Evolutionary conservation across 768 basidiomycete species (phyloP), one percentile per base, ranked within the genome.

Genomic region (Tricholoma furcatifolium): DNA sequence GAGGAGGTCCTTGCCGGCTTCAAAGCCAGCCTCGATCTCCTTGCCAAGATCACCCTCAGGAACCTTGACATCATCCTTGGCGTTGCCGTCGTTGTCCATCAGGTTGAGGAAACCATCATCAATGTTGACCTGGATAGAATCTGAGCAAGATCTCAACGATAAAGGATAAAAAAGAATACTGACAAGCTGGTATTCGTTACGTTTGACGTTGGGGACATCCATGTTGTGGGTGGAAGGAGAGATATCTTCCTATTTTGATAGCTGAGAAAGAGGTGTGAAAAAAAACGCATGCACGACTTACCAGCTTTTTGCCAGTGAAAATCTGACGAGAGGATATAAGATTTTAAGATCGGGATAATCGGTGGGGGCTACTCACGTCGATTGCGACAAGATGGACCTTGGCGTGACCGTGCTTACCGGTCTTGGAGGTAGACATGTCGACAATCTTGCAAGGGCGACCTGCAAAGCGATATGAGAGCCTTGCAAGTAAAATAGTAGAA

Each of bases 401-500:
- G 73, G 97, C 96, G 79, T 99, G 96, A 65, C 96, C 96, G 80
- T 98, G 96, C 85, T 98, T 98, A 65, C 96, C 95, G 43, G 94
- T 96, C 85, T 98, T 98, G 71, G 95, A 98, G 77, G 95, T 97
- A 58, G 93, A 96, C 95, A 97, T 98, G 72, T 97, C 94, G 64
- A 94, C 86, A 75, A 93, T 93, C 81, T 98, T 98, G 91, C 95
- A 98, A 61, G 95, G 95, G 63, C 94, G 85, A 62, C 79, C 88
- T 89, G 60, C 35, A 45, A 12, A 52, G 48, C 55, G 53, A 17
- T 43, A 36, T 40, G 49, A 47, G 47, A 35, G 50, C 11, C 20
- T 31, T 3, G 52, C 38, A 41, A 51, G 32, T 36, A 15, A 27
- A 36, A 32, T 36, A 17, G 32, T 12, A 6, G 27, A 24, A 50